Evolutionary conservation across 2,329 filamentous ascomycete genomes (phyloP).

Genomic region (Penicillium sp.): DNA sequence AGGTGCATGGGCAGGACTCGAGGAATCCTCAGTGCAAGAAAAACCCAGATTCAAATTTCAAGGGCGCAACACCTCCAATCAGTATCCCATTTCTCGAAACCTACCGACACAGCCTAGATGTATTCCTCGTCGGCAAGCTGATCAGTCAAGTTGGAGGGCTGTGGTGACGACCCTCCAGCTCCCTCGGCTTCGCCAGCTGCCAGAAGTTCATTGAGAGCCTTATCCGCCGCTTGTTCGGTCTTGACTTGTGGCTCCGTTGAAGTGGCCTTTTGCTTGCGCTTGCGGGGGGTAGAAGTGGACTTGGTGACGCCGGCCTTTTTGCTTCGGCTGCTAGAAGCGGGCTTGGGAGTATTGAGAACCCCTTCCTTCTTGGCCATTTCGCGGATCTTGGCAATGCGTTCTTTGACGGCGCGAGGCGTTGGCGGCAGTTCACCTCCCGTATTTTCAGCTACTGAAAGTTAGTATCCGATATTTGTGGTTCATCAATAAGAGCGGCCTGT

Average conservation of each 20-base stretch:
- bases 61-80: no score
- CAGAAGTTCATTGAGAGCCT: background rate
- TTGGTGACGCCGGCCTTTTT: background rate
- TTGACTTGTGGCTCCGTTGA: background rate
- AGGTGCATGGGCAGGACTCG: no score
- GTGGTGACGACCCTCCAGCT: no score
- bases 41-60: no score
- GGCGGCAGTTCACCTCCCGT: conserved; percentile 18
- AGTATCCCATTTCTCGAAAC: no score
- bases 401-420: conserved; percentile 37
- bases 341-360: background rate
- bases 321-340: background rate
- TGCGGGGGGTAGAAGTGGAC: background rate
- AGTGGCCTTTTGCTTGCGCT: background rate
- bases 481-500: no score
- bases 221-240: background rate
- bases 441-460: conserved; percentile 8
- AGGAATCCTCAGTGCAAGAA: no score
- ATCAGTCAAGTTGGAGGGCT: no score
- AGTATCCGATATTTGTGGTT: background rate
- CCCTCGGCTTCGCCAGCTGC: no score
- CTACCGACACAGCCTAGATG: no score
- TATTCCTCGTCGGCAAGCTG: no score
- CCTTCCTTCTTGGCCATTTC: conserved; percentile 11
- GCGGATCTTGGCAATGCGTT: conserved; percentile 35